Evolutionary conservation across 2,329 filamentous ascomycete genomes (phyloP), one percentile per base, ranked within the genome.

Genomic region (Rutstroemia sp.): DNA sequence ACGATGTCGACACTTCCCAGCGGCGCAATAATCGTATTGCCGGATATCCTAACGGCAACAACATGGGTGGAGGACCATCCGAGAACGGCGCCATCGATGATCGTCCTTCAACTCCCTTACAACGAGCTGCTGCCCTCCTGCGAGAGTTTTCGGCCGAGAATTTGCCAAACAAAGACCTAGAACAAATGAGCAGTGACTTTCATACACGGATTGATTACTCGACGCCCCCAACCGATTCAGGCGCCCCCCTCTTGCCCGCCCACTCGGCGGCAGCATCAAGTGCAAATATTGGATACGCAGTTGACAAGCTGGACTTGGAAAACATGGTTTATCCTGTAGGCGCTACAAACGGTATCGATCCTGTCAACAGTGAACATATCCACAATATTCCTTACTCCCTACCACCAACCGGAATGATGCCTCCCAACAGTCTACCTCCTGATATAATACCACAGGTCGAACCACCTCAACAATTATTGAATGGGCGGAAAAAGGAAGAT

Each of bases 281-380:
- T 62, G 64, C 71, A 6, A 61, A 63, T 23, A 75, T 78, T 58
- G 72, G 76, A 3, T 69, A 65, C 56, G 52, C 59, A 2, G 23
- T 77, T 58, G 70, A 78, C 40, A 72, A 79, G 48, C 48, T 46
- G 12, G 84, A 87, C 55, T 70, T 87, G 46, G 84, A 88, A 59
- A 80, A 79, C 61, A 81, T 95, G 54, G 91, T 96, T 9, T 97
- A 96, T 69, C 92, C 92, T 0, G 90, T 95, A 16, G 92, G 92
- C 17, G 84, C 91, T 62, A 94, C 87, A 0, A 89, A 95, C 62
- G 92, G 92, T 53, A 96, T 96, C 63, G 92, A 96, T 68, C 92
- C 92, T 1, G 94, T 95, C 79, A 92, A 92, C 68, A 87, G 89
- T 64, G 92, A 96, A 65, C 91, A 96, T 68, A 90, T 96, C 68